Evolutionary conservation across 2,329 filamentous ascomycete species (phyloP), one percentile per base, ranked within the genome.

Genomic region (Colletotrichum destructivum): DNA sequence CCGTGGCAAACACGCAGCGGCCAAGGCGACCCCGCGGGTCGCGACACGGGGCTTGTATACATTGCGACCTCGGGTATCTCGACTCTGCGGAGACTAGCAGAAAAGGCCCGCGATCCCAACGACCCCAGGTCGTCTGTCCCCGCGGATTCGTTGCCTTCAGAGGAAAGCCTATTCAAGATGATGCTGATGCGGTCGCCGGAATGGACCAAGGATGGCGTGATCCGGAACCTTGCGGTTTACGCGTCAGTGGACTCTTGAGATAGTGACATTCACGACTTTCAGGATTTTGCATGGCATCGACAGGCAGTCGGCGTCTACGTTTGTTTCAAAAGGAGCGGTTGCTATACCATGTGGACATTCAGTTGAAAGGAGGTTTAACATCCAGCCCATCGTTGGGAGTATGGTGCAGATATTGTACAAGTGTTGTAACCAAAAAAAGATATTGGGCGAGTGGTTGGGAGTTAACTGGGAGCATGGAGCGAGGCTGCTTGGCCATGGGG

Each of bases 21-120:
- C 72, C 82, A 68, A 85, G 69, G 68, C 18, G 68, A 71, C 18
- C 69, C 69, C 1, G 65, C 69, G 3, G 69, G 69, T 15, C 54
- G 69, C 68, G 88, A 90, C 62, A 81, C 81, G 2, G 88, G 89
- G 64, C 79, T 90, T 2, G 82, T 88, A 23, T 90, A 90, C 77
- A 92, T 96, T 46, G 90, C 92, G 4, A 88, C 90, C 21, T 88
- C 93, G 54, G 91, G 91, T 2, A 85, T 94, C 57, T 89, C 90
- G 12, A 87, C 94, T 64, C 81, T 96, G n/a, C 88, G 89, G 73
- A 88, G 88, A 71, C 81, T 96, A 31, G 88, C 89, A 3, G 92
- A 95, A 78, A 94, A 93, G 81, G 89, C 86, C 44, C 85, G 80
- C 77, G 91, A 89, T 79, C 88, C 84, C n/a, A 87, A 84, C 72